Evolutionary conservation across 192 early-diverging fungal species (phyloP).

Genomic region (Linnemannia zychae): DNA sequence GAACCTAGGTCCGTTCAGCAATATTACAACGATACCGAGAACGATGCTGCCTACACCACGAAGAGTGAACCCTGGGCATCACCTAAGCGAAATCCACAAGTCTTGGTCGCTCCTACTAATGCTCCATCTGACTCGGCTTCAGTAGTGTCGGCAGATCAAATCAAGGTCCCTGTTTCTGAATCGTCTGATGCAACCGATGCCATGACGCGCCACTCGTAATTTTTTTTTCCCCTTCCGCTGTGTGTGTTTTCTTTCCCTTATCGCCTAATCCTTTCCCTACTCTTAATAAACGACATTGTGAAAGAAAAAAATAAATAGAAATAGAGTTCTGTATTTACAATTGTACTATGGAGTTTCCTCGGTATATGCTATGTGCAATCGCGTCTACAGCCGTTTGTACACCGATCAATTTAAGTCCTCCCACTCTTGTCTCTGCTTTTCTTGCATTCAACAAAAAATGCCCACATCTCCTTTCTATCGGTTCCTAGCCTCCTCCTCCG

Average conservation of each 20-base stretch:
- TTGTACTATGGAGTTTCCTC: too few species aligned
- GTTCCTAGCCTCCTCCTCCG: not conserved
- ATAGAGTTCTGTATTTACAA: not conserved
- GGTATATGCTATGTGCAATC: too few species aligned
- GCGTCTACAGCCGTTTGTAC: not conserved
- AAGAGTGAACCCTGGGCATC: not conserved
- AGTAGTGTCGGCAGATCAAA: not conserved
- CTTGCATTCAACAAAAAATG: too few species aligned
- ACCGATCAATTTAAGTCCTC: too few species aligned
- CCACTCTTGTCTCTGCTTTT: too few species aligned
- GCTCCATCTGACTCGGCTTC: not conserved
- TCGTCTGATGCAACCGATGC: not conserved
- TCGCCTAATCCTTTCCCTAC: not conserved
- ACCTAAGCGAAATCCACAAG: not conserved
- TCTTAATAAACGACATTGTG: not conserved
- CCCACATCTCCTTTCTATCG: not conserved
- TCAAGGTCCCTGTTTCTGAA: not conserved
- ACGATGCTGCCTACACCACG: not conserved
- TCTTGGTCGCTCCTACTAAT: not conserved
- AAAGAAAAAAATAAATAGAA: not conserved
- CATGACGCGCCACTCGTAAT: not conserved
- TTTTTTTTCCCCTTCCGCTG: not conserved
- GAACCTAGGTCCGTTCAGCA: not conserved
- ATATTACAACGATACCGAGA: not conserved
- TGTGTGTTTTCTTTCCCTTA: not conserved